Percentiles rank a stretch among this genome's conserved stretches.
phyloP scores from a whole-genome alignment of 768 basidiomycete genomes.

The Pleurotus eryngii region DNA sequence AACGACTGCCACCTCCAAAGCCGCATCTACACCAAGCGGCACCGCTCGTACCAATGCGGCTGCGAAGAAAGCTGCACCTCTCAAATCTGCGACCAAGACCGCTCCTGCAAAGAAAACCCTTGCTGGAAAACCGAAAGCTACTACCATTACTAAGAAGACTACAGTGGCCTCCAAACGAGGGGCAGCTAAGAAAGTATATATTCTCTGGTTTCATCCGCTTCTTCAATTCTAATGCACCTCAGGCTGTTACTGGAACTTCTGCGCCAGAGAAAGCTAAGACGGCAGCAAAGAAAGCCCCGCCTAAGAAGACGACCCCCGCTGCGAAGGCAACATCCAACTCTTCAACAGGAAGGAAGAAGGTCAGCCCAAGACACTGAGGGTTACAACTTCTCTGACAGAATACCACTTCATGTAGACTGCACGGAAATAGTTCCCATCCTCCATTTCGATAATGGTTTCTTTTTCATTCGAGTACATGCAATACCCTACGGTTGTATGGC shows the following conservation, averaged over 20 bases:
- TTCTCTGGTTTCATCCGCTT: neutral
- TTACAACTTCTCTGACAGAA: too few species aligned
- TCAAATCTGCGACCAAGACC: slow-evolving; percentile 25
- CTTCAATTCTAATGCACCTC: neutral
- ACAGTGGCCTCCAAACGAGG: slow-evolving; percentile 31
- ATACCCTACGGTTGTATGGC: too few species aligned
- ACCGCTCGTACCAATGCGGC: slow-evolving; percentile 19
- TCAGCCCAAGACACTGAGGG: neutral
- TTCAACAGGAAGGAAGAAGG: slow-evolving; percentile 7
- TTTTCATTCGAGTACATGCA: too few species aligned
- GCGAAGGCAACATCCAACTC: slow-evolving; percentile 20
- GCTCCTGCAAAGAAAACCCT: slow-evolving; percentile 31
- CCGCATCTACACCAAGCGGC: slow-evolving; percentile 23
- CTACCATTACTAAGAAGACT: slow-evolving; percentile 32
- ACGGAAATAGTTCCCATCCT: too few species aligned
- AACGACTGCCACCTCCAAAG: slow-evolving; percentile 12
- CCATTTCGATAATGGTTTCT: too few species aligned
- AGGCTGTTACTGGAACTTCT: slow-evolving; percentile 40
- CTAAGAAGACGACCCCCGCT: slow-evolving; percentile 29
- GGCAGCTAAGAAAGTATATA: slow-evolving; percentile 37
- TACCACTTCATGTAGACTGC: too few species aligned
- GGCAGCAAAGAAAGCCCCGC: slow-evolving; percentile 33
- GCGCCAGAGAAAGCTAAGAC: slow-evolving; percentile 40
- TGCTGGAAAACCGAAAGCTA: slow-evolving; percentile 32
- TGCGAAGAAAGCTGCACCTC: slow-evolving; percentile 22